Conservation (phyloP, 257 asterid genomes). For the Plectranthus barbatus region DNA sequence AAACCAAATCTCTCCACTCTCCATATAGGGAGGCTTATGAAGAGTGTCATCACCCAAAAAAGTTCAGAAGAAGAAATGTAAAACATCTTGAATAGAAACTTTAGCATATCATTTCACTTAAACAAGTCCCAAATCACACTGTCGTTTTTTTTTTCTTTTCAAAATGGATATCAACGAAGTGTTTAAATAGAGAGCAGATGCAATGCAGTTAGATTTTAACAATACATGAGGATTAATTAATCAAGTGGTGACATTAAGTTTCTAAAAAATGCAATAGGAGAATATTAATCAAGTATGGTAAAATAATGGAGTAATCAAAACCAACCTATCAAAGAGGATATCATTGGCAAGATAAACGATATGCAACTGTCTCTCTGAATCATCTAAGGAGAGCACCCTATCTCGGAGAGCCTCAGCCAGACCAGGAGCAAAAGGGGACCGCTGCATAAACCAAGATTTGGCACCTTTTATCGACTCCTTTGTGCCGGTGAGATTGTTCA, state of each 20-base stretch:
- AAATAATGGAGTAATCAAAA: constrained; percentile 7
- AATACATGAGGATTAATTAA: not conserved
- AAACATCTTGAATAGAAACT: not conserved
- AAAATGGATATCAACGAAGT: constrained; percentile 3
- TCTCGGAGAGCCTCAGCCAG: constrained; percentile 92
- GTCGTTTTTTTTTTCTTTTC: not conserved
- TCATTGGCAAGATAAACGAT: constrained; percentile 91
- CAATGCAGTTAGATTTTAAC: not conserved
- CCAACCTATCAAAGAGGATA: constrained; percentile 87
- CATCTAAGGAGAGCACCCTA: constrained; percentile 68
- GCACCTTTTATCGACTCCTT: constrained; percentile 97
- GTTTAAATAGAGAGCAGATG: not conserved
- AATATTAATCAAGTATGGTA: not conserved
- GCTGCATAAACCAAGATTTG: constrained; percentile 97
- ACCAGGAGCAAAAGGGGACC: constrained; percentile 67
- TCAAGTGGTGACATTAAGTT: not conserved
- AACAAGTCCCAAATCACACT: not conserved
- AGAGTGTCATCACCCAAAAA: not conserved
- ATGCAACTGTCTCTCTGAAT: constrained; percentile 90
- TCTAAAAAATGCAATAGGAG: constrained; percentile 1
- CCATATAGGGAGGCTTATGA: not conserved
- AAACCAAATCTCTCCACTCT: not conserved
- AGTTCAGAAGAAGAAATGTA: not conserved
- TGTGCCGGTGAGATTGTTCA: constrained; percentile 81
- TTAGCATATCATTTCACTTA: not conserved